These are phyloP conservation scores for Yarrowia osloensis DNA, from an alignment of 805 yeast genomes.

Conservation along the genomic window DNA sequence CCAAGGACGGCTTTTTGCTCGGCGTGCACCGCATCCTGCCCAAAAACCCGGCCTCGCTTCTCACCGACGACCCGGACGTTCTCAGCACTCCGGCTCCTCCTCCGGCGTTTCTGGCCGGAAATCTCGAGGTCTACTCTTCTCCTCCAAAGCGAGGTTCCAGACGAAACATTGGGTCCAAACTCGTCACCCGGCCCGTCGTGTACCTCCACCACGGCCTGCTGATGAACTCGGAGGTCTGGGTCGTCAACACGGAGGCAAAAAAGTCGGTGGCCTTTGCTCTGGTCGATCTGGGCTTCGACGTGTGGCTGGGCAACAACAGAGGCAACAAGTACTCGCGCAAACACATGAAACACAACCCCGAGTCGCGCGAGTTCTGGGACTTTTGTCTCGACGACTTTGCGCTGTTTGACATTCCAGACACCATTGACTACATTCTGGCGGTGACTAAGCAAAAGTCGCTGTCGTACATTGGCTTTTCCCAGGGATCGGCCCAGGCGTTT, in stretches of 20 bases:
- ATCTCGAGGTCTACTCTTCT: slow-evolving; percentile 8
- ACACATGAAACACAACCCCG: slow-evolving; percentile 54
- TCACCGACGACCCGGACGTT: not conserved
- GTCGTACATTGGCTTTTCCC: slow-evolving; percentile 85
- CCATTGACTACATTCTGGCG: slow-evolving; percentile 69
- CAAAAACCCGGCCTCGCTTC: not conserved
- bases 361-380: slow-evolving; percentile 71
- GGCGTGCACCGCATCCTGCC: slow-evolving; percentile 65
- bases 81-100: slow-evolving; percentile 1
- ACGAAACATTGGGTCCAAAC: slow-evolving; percentile 2
- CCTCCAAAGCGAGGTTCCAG: slow-evolving; percentile 26
- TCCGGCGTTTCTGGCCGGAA: not conserved
- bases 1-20: slow-evolving; percentile 74
- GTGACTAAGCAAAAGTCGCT: slow-evolving; percentile 51
- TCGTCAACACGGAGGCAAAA: slow-evolving; percentile 51
- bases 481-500: slow-evolving; percentile 92
- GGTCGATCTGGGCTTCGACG: slow-evolving; percentile 84
- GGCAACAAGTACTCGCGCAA: slow-evolving; percentile 92
- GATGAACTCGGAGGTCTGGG: slow-evolving; percentile 87
- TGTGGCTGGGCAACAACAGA: slow-evolving; percentile 90
- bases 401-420: slow-evolving; percentile 81
- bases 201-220: slow-evolving; percentile 90
- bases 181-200: slow-evolving; percentile 49
- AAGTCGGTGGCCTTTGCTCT: slow-evolving; percentile 72
- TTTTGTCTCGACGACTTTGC: slow-evolving; percentile 92